Conservation (phyloP, 441 rosid species). For the Cnidoscolus chayamansa region DNA sequence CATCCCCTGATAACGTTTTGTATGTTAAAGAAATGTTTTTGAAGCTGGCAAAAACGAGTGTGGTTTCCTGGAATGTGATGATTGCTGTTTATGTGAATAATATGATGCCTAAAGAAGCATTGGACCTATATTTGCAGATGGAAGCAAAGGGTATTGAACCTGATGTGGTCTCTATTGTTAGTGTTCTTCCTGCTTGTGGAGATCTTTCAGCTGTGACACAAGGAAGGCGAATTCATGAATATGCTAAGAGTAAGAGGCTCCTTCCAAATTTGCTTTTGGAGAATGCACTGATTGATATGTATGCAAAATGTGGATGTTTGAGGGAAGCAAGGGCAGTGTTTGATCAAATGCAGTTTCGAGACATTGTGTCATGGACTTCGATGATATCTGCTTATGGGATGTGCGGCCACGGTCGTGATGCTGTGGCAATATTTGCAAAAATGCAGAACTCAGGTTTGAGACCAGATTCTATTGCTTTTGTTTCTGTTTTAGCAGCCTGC, state of each 20-base stretch:
- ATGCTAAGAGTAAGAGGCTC: slow-evolving; percentile 24
- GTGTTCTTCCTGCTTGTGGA: slow-evolving; percentile 37
- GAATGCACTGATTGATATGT: slow-evolving; percentile 38
- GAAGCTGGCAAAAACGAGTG: slow-evolving; percentile 23
- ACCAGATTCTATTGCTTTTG: slow-evolving; percentile 36
- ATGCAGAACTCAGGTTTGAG: slow-evolving; percentile 29
- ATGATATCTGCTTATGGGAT: slow-evolving; percentile 30
- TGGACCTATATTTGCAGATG: slow-evolving; percentile 30
- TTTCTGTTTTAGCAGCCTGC: slow-evolving; percentile 38
- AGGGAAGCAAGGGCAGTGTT: slow-evolving; percentile 30
- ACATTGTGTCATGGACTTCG: slow-evolving; percentile 33
- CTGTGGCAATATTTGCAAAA: slow-evolving; percentile 24
- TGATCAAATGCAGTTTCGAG: slow-evolving; percentile 24
- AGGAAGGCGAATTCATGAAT: slow-evolving; percentile 24
- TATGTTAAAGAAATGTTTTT: slow-evolving; percentile 27
- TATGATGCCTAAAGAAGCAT: slow-evolving; percentile 30
- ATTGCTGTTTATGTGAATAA: slow-evolving; percentile 36
- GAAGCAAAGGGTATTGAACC: slow-evolving; percentile 28
- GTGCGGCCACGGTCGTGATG: slow-evolving; percentile 26
- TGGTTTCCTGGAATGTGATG: slow-evolving; percentile 44
- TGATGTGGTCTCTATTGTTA: slow-evolving; percentile 25
- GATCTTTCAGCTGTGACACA: slow-evolving; percentile 29
- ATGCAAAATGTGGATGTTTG: slow-evolving; percentile 34
- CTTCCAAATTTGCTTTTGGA: slow-evolving; percentile 33
- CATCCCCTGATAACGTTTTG: slow-evolving; percentile 27